phyloP scores from a whole-genome alignment of 2,329 filamentous ascomycete genomes.

The Fusarium staphyleae region DNA sequence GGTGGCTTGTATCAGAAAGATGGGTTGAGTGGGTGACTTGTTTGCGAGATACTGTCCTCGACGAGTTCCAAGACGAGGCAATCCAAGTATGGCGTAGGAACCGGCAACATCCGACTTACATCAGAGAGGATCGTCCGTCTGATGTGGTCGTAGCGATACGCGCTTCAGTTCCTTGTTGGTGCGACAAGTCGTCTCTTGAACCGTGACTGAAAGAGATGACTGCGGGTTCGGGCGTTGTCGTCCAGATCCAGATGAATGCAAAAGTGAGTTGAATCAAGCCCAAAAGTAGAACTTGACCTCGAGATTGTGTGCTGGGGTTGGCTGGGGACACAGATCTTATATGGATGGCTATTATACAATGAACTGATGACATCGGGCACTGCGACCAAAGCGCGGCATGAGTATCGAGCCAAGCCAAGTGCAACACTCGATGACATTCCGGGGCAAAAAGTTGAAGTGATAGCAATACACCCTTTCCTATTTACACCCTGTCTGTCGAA shows the following conservation, averaged over 20 bases:
- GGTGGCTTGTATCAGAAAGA: slow-evolving; percentile 35
- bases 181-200: slow-evolving; percentile 8
- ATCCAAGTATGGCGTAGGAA: slow-evolving; percentile 11
- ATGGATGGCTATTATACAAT: slow-evolving; percentile 25
- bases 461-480: slow-evolving; percentile 34
- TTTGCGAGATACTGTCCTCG: slow-evolving; percentile 12
- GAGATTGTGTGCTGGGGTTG: slow-evolving; percentile 15
- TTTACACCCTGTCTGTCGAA: slow-evolving; percentile 20
- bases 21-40: slow-evolving; percentile 18
- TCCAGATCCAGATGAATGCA: neutral
- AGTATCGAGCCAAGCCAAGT: slow-evolving; percentile 36
- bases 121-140: slow-evolving; percentile 28
- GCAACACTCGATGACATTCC: slow-evolving; percentile 35
- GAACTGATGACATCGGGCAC: slow-evolving; percentile 30
- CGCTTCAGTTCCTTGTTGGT: slow-evolving; percentile 11
- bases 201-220: slow-evolving; percentile 5
- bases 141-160: slow-evolving; percentile 21
- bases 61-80: slow-evolving; percentile 10
- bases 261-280: slow-evolving; percentile 7
- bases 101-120: slow-evolving; percentile 25
- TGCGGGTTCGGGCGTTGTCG: slow-evolving; percentile 1
- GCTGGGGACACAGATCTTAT: slow-evolving; percentile 39
- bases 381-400: slow-evolving; percentile 31
- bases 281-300: slow-evolving; percentile 4
- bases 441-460: slow-evolving; percentile 24